Conservation (phyloP, 768 basidiomycete species). For the Auricularia cornea region DNA sequence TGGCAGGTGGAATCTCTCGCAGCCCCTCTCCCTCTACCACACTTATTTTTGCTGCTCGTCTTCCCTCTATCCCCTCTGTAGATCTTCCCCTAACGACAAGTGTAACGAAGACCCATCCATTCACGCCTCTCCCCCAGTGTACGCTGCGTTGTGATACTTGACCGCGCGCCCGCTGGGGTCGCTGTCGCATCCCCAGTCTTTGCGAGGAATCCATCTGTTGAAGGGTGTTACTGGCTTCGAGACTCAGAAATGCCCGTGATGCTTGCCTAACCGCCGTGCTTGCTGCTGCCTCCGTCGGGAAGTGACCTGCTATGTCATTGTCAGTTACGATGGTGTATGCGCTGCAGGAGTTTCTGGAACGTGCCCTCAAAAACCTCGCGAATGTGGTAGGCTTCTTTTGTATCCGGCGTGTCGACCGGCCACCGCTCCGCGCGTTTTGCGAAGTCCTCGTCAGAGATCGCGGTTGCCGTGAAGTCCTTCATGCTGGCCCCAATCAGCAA, state of each 20-base stretch:
- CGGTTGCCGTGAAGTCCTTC: constrained; percentile 72
- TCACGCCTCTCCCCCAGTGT: constrained; percentile 27
- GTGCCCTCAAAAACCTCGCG: constrained; percentile 84
- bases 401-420: constrained; percentile 76
- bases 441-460: constrained; percentile 77
- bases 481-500: constrained; percentile 41
- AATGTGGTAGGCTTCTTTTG: constrained; percentile 94
- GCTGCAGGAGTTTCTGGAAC: constrained; percentile 5
- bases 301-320: constrained; percentile 54
- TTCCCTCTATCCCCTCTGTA: neutral
- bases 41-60: neutral
- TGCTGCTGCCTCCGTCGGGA: constrained; percentile 80
- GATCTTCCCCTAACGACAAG: neutral
- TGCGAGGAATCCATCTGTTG: constrained; percentile 81
- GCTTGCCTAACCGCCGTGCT: constrained; percentile 80
- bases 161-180: constrained; percentile 96
- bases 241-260: constrained; percentile 11
- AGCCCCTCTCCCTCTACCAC: neutral
- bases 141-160: constrained; percentile 91
- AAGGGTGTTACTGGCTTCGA: constrained; percentile 8
- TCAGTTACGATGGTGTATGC: constrained; percentile 6
- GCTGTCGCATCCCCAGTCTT: constrained; percentile 91
- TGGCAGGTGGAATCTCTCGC: neutral
- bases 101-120: neutral
- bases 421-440: constrained; percentile 65